These are phyloP conservation scores for Syzygium malaccense DNA, from an alignment of 441 rosid genomes.

Conservation along the genomic window DNA sequence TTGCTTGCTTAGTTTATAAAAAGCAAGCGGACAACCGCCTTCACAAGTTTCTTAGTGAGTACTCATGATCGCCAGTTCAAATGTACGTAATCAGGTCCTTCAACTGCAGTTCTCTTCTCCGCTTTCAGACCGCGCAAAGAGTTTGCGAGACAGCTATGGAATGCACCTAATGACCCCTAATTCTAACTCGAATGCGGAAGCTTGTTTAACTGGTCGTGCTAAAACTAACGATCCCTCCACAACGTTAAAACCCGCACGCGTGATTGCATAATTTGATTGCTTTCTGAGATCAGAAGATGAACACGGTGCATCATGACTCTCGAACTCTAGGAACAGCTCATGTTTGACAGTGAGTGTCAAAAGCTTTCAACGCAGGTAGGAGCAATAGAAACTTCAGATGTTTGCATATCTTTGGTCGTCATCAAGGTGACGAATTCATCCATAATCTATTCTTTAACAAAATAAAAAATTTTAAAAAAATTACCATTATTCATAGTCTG, in stretches of 20 bases:
- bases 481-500: accelerated
- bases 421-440: too few species aligned
- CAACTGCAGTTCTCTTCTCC: neutral
- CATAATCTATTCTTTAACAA: neutral
- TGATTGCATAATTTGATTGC: neutral
- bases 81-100: neutral
- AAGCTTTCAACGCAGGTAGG: neutral
- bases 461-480: too few species aligned
- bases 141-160: neutral
- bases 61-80: neutral
- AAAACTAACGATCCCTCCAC: neutral
- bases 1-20: neutral
- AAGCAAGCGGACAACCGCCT: neutral
- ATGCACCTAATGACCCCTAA: neutral
- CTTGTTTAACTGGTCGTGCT: neutral
- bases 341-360: neutral
- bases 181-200: neutral
- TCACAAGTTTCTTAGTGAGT: neutral
- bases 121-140: neutral
- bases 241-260: neutral
- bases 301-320: neutral
- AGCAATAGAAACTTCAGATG: neutral
- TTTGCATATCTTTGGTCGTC: neutral
- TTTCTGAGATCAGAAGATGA: neutral
- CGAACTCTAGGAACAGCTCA: neutral